phyloP scores from a whole-genome alignment of 306 rosid species.

The Ochetophila trinervis region DNA sequence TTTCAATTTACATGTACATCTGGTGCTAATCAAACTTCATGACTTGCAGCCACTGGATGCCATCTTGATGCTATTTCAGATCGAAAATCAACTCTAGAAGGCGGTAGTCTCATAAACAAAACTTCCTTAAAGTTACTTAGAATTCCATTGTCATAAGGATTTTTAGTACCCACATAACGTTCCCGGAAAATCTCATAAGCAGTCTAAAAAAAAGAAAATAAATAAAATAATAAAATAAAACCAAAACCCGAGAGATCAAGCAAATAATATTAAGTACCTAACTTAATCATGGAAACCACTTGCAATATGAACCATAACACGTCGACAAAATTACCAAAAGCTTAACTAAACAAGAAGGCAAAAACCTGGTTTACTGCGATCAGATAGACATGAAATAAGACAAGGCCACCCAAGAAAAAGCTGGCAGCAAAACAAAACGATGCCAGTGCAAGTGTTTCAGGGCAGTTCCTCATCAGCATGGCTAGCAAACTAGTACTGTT shows the following conservation, averaged over 20 bases:
- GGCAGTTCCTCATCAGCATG: conserved; percentile 21
- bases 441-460: conserved; percentile 35
- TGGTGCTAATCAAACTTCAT: no score
- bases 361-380: conserved; percentile 33
- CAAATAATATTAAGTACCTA: no score
- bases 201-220: no score
- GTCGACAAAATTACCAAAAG: no score
- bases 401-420: conserved; percentile 25
- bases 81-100: conserved; percentile 33
- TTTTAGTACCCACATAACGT: conserved; percentile 18
- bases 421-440: conserved; percentile 26
- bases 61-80: conserved; percentile 13
- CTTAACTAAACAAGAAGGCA: no score
- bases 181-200: conserved; percentile 34
- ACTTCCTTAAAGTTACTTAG: conserved; percentile 20
- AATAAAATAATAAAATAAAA: no score
- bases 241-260: no score
- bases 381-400: conserved; percentile 24
- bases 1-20: no score
- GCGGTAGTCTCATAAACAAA: conserved; percentile 21
- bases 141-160: conserved; percentile 22
- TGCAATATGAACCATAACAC: no score
- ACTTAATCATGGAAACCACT: no score
- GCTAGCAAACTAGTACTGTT: background rate
- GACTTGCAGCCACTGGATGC: no score